phyloP scores from a whole-genome alignment of 2,329 filamentous ascomycete genomes.

The Calonectria pteridis region DNA sequence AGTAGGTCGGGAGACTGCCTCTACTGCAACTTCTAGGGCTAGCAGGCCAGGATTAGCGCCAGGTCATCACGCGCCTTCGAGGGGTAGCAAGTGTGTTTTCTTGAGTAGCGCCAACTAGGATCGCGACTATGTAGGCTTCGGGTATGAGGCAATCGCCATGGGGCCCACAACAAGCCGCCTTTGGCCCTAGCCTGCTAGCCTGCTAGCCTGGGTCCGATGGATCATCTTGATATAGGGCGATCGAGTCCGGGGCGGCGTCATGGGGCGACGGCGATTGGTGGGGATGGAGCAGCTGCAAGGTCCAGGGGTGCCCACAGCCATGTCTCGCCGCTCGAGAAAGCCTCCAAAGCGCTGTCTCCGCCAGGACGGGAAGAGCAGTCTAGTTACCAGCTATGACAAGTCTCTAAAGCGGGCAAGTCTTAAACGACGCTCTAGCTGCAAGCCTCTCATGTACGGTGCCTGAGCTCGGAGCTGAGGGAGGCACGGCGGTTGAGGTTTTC shows the following conservation, averaged over 20 bases:
- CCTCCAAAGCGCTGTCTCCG: slow-evolving; percentile 11
- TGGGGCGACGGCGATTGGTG: slow-evolving; percentile 9
- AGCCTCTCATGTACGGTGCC: background rate
- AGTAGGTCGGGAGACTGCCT: slow-evolving; percentile 2
- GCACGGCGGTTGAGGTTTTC: slow-evolving; percentile 7
- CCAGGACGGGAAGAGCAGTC: background rate
- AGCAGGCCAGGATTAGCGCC: slow-evolving; percentile 25
- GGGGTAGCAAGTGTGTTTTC: slow-evolving; percentile 1
- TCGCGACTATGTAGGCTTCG: slow-evolving; percentile 26
- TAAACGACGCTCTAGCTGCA: background rate
- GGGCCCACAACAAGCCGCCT: slow-evolving; percentile 20
- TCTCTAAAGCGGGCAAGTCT: background rate
- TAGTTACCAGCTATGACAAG: background rate
- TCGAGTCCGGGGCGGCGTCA: slow-evolving; percentile 21
- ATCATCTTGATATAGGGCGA: slow-evolving; percentile 19
- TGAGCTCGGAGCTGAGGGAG: slow-evolving; percentile 1
- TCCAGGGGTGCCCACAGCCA: slow-evolving; percentile 10
- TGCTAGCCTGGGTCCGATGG: background rate
- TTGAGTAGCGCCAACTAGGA: slow-evolving; percentile 9
- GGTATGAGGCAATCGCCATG: slow-evolving; percentile 18
- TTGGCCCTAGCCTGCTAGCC: background rate
- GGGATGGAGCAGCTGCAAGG: slow-evolving; percentile 12
- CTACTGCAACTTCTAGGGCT: slow-evolving; percentile 6
- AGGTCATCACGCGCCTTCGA: slow-evolving; percentile 30
- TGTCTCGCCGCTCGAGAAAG: background rate